Conservation (phyloP, 257 asterid genomes). For the Fraxinus pennsylvanica region DNA sequence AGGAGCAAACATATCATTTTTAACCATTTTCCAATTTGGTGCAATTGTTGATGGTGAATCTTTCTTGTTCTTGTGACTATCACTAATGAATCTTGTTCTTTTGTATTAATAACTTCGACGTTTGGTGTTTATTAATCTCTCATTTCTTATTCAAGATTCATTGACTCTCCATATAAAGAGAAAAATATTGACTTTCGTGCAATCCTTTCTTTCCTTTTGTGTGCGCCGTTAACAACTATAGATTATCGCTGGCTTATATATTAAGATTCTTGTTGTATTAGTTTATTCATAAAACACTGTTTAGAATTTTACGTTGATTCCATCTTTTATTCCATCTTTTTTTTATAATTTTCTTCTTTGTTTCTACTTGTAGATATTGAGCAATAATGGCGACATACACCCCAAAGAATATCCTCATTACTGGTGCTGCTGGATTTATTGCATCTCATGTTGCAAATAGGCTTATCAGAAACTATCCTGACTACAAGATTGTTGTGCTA, state of each 20-base stretch:
- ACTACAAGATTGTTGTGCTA: slow-evolving; percentile 87
- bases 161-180: not conserved
- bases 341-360: not conserved
- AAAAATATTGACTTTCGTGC: not conserved
- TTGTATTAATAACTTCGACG: not conserved
- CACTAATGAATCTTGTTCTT: not conserved
- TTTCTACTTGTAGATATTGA: slow-evolving; percentile 34
- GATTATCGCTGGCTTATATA: not conserved
- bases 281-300: not conserved
- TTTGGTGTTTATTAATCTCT: not conserved
- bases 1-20: not conserved
- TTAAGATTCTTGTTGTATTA: not conserved
- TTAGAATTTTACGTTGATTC: slow-evolving; percentile 3
- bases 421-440: slow-evolving; percentile 99
- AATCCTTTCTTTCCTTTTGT: not conserved
- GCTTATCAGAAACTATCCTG: slow-evolving; percentile 79
- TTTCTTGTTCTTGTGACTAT: not conserved
- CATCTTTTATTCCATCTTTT: slow-evolving; percentile 6
- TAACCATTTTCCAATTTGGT: not conserved
- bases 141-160: not conserved
- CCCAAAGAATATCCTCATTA: slow-evolving; percentile 94
- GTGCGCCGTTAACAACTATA: not conserved
- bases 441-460: slow-evolving; percentile 98
- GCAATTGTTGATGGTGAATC: slow-evolving; percentile 2
- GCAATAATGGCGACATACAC: slow-evolving; percentile 59